Base-by-base conservation (phyloP, 192 early-diverging fungal genomes). In the Umbelopsis ramanniana region DNA sequence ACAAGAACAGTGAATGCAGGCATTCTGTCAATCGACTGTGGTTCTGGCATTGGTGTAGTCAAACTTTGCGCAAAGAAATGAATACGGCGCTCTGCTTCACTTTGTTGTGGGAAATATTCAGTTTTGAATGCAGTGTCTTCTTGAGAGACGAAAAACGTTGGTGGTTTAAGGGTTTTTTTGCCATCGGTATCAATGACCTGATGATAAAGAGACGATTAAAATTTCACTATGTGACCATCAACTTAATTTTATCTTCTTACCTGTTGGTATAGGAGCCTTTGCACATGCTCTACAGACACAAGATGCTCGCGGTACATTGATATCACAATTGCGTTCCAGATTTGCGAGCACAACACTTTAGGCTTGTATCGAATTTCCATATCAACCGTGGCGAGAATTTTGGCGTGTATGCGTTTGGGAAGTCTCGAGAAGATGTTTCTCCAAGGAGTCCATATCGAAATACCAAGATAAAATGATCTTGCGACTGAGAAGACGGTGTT, bases 1-100 rank as follows among this genome's bases (percentile, higher is more conserved):
- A 89, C 91, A 37, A 95, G 80, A 6, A 95, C 93, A 0, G 93
- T 93, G 40, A 94, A 95, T 5, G 92, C 88, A 2, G 93, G 93
- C 92, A 94, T 95, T 67, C 91, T 91, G 46, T 90, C 89, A 6
- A 95, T 88, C 1, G 93, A 89, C 12, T 91, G 81, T 6, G 93
- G 90, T 70, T 91, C 88, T 10, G 92, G 93, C 53, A 95, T 89
- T 5, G 91, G 83, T 6, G 90, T 94, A 23, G 93, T 89, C 75
- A 95, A 79, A 47, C 91, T 93, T 82, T 95, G 90, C 2, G 92
- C 92, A 87, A 95, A 95, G 83, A 95, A 95, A 46, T 86, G 85
- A 68, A 95, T 91, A 46, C 93, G 88, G 55, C 93, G 88, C 79
- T 95, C 90, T 8, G 92, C 93, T 78, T 95, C 93, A 21, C 89